Evolutionary conservation across 176 grass and related monocot genomes (phyloP), one percentile per base, ranked within the genome.

Genomic region (Musa acuminata): DNA sequence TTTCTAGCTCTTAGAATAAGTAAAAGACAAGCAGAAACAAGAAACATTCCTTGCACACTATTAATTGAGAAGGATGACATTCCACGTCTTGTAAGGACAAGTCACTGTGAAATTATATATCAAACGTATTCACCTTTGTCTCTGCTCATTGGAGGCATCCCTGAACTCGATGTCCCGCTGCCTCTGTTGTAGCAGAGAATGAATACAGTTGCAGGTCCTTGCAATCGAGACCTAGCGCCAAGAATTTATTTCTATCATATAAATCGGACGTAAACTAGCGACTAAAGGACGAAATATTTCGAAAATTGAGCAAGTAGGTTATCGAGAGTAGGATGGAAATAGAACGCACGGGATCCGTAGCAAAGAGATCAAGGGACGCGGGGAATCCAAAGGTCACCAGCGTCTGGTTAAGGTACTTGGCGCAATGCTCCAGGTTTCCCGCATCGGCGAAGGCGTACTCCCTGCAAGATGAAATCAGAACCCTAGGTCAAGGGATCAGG

Each of bases 321-420:
- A 27, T 9, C 19, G 55, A 22, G 20, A 19, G 5, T 9, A 8
- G 35, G 82, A 24, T 8, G 24, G 80, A 69, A 54, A 29, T 17
- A 52, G 53, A 51, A 70, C 86, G 50, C 25, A 99, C 95, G 35
- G 95, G 95, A 79, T 99, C 95, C 26, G 84, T 91, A 51, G 88
- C 95, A 78, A 99, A 99, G 84, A 99, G 90, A 86, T 99, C 95
- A 70, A 99, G 91, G 29, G 88, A 94, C 9, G 95, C 88, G 52
- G 95, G 86, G 80, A 99, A 99, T 10, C 95, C 95, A 70, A 89
- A 94, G 70, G 95, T 99, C 64, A 99, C 95, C 23, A 99, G 88
- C 69, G 95, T 99, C 95, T 99, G 95, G 82, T 99, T 99, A 17
- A 94, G 89, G 82, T 99, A 99, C 77, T 84, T 89, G 51, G 84